Percentiles rank a stretch among this genome's conserved stretches.
Evolutionary conservation across 192 early-diverging fungal species (phyloP).

Genomic region (Powellomyces hirtus): DNA sequence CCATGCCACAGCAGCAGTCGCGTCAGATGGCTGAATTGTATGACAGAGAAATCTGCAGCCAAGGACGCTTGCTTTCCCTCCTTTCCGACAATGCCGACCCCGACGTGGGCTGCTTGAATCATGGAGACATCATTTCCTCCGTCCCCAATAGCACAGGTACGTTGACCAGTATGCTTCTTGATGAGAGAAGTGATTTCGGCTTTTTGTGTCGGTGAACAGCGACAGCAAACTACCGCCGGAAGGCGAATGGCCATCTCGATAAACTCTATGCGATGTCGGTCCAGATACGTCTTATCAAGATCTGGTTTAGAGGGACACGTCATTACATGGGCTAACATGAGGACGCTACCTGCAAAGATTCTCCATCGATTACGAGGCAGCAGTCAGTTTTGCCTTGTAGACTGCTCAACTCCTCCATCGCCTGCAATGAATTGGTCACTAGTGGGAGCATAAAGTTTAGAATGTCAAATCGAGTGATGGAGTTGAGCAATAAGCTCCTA

Average conservation of each 20-base stretch:
- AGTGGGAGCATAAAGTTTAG: slow-evolving; percentile 3
- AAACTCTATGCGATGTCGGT: slow-evolving; percentile 74
- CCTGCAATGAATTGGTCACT: slow-evolving; percentile 44
- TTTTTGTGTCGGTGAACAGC: slow-evolving; percentile 97
- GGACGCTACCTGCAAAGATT: slow-evolving; percentile 69
- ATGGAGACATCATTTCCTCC: slow-evolving; percentile 97
- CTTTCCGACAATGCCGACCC: slow-evolving; percentile 94
- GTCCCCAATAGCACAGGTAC: slow-evolving; percentile 89
- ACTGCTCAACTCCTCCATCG: slow-evolving; percentile 70
- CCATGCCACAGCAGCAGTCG: slow-evolving; percentile 93
- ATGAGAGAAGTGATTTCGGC: slow-evolving; percentile 85
- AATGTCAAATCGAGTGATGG: slow-evolving; percentile 60
- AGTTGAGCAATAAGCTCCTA: slow-evolving; percentile 23
- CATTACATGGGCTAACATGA: neutral
- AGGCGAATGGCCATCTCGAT: slow-evolving; percentile 70
- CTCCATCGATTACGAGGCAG: slow-evolving; percentile 89
- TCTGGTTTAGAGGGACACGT: neutral
- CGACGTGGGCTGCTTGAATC: slow-evolving; percentile 96
- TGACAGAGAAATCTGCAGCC: slow-evolving; percentile 90
- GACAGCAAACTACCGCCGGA: slow-evolving; percentile 89
- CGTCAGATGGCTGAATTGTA: slow-evolving; percentile 85
- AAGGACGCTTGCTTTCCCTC: slow-evolving; percentile 93
- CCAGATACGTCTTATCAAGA: slow-evolving; percentile 70
- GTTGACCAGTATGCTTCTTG: slow-evolving; percentile 57
- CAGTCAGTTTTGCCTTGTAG: slow-evolving; percentile 70